Base-by-base conservation (phyloP, 2,329 filamentous ascomycete genomes). In the Rosellinia necatrix region DNA sequence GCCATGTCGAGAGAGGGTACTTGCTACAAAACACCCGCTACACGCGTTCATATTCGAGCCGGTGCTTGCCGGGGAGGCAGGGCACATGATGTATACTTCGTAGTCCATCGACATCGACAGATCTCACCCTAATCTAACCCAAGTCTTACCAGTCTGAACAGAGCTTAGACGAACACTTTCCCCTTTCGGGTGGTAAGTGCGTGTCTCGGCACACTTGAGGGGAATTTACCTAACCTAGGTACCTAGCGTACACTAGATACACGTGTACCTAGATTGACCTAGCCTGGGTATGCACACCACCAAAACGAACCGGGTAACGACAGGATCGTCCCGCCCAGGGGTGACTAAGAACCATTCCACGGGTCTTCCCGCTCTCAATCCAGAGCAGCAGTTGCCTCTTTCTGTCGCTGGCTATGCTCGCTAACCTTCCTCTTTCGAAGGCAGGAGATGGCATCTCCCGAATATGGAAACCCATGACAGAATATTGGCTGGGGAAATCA, bases 391-490 rank as follows among this genome's bases (percentile, higher is more conserved):
- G n/a, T 27, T 41, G 17, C 24, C 24, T 24, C n/a, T 29, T 24
- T 44, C 17, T 12, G 22, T 5, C 10, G n/a, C n/a, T 13, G 6
- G 17, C 35, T 25, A 51, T 25, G 25, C 15, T 35, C 32, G 10
- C 32, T 35, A 37, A 3, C 7, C 19, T 35, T 34, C 19, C 29
- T 13, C 29, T 22, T 43, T 52, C 15, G 7, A 44, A 44, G 27
- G 22, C 13, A 10, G 19, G 24, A 32, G 25, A 27, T 25, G 29
- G 48, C 35, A 43, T 43, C 15, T n/a, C n/a, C 49, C 38, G 30
- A 44, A 57, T 57, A 53, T 25, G 48, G 43, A 43, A 47, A 40
- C 17, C 6, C 35, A 29, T 32, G 51, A 32, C 9, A 24, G 12
- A 32, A 29, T 17, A 25, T 40, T 21, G 9, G 10, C 29, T 15